A percentile compares a stretch with the other conserved stretches of the same genome.
Conservation (phyloP, 345 rosid species). For the Rubroshorea leprosula region DNA sequence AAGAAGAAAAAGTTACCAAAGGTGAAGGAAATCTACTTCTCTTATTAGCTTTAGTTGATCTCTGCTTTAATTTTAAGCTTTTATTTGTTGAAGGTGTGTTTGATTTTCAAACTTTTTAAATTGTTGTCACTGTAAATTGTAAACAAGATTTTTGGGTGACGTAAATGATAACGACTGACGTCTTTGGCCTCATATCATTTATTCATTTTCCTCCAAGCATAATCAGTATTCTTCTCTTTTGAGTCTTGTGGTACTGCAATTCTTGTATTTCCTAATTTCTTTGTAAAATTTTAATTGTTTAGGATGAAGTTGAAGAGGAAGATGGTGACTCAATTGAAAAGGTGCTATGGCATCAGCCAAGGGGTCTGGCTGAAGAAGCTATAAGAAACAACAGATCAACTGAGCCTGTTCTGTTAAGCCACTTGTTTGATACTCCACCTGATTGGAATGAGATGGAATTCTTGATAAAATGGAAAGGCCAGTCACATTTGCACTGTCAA, state of each 20-base stretch:
- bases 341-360: conserved; percentile 97
- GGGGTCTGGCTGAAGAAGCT: conserved; percentile 75
- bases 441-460: conserved; percentile 94
- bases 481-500: conserved; percentile 96
- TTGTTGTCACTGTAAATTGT: conserved; percentile 7
- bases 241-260: neutral
- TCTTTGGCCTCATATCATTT: neutral
- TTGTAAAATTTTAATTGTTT: conserved; percentile 14
- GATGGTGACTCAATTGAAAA: conserved; percentile 93
- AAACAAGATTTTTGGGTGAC: neutral
- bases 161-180: neutral
- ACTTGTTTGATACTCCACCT: conserved; percentile 67
- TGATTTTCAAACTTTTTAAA: neutral
- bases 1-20: conserved; percentile 67
- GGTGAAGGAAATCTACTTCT: conserved; percentile 38
- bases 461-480: conserved; percentile 98
- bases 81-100: conserved; percentile 2
- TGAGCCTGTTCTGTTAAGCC: conserved; percentile 67
- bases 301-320: conserved; percentile 97
- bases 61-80: conserved; percentile 1
- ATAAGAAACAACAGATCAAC: conserved; percentile 47
- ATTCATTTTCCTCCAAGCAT: neutral
- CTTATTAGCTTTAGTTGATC: conserved; percentile 1
- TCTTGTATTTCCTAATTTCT: neutral
- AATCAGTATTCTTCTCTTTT: neutral